Evolutionary conservation across 202 grass and related monocot species (phyloP), one percentile per base, ranked within the genome.

Genomic region (Alloteropsis angusta): DNA sequence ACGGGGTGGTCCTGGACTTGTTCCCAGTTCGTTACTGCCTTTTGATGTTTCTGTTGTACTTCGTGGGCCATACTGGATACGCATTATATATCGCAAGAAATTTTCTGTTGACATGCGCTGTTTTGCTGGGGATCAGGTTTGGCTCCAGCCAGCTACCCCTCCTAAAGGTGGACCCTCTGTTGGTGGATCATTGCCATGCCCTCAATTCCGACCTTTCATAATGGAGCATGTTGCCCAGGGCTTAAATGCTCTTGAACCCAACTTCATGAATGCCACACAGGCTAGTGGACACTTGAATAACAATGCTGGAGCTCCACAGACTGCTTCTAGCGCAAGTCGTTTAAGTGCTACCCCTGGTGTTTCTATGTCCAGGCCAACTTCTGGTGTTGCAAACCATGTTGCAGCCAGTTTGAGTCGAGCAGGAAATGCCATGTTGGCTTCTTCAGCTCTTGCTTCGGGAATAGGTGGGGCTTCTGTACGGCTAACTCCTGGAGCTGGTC

Each of bases 191-290:
- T 91, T 99, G 79, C 92, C 92, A 28, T 99, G 96, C 23, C 96
- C 96, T 68, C 96, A 99, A 57, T 99, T 99, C 87, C 86, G 96
- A 37, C 96, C 96, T 77, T 99, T 99, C 76, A 99, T 99, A 70
- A 99, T 99, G 96, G 96, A 99, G 85, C 96, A 99, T 93, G 92
- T 99, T 82, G 96, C 92, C 81, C 96, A 99, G 79, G 96, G 96
- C 83, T 82, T 99, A 86, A 99, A 92, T 91, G 88, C 96, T 87
- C 88, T 96, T 61, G 96, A 96, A 63, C 81, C 96, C 59, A 87
- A 69, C 82, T 93, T 96, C 76, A 71, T 85, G 23, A 79, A 80
- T 83, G 84, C 80, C 85, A 65, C 83, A 74, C 91, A 84, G 67
- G 39, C 80, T 83, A 77, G 83, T 71, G 71, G 60, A 58, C 88